Evolutionary conservation across 768 basidiomycete species (phyloP).

Genomic region (Boletus tylopilopsis): DNA sequence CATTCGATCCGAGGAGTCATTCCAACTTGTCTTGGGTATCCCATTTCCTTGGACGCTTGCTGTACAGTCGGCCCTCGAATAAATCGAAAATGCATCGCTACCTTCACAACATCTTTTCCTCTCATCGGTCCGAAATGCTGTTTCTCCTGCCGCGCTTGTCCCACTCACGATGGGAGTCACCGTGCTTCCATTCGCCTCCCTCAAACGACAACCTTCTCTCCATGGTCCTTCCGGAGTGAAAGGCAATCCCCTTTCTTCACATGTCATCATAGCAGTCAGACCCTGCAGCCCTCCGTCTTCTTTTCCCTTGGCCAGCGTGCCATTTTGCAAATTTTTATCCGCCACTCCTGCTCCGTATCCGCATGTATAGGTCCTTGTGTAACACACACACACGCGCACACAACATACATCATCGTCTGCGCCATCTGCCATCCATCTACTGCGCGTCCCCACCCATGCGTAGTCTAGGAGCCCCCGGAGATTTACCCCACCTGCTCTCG

Average conservation of each 20-base stretch:
- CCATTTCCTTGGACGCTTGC: background rate
- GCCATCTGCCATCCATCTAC: background rate
- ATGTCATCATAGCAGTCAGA: background rate
- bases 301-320: slow-evolving; percentile 6
- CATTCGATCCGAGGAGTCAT: slow-evolving; percentile 13
- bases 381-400: background rate
- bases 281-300: slow-evolving; percentile 4
- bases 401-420: slow-evolving; percentile 1
- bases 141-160: slow-evolving; percentile 2
- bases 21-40: background rate
- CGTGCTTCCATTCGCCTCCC: slow-evolving; percentile 10
- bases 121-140: slow-evolving; percentile 1
- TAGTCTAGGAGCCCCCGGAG: slow-evolving; percentile 1
- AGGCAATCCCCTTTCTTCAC: slow-evolving; percentile 12
- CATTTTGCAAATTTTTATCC: slow-evolving; percentile 17
- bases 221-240: slow-evolving; percentile 25
- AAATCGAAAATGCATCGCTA: background rate
- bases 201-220: slow-evolving; percentile 10
- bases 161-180: slow-evolving; percentile 9
- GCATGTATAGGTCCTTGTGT: slow-evolving; percentile 3
- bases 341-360: slow-evolving; percentile 3
- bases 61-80: background rate
- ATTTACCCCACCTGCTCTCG: slow-evolving; percentile 19
- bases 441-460: background rate
- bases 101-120: slow-evolving; percentile 1